Evolutionary conservation across 306 rosid species (phyloP).

Genomic region (Rosa multiflora): DNA sequence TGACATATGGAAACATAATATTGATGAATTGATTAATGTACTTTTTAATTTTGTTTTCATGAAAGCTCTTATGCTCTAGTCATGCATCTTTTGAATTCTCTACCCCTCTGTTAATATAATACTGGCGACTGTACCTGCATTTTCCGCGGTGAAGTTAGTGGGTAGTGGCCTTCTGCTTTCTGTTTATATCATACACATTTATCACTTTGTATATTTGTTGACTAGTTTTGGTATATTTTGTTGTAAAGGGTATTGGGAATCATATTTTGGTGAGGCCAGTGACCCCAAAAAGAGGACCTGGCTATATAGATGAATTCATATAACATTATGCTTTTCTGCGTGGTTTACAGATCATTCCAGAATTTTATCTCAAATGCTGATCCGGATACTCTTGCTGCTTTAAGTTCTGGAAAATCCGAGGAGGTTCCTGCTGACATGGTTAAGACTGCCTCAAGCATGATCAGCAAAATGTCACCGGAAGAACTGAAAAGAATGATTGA

Average conservation of each 20-base stretch:
- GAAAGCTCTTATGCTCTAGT: not conserved
- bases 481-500: constrained; percentile 80
- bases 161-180: not conserved
- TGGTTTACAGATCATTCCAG: constrained; percentile 70
- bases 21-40: not conserved
- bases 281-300: not conserved
- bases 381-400: constrained; percentile 69
- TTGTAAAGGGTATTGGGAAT: not conserved
- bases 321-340: constrained; percentile 7
- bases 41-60: not conserved
- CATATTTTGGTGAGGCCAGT: not conserved
- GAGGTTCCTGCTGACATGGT: constrained; percentile 81
- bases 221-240: not conserved
- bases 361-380: constrained; percentile 67
- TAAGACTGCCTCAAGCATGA: constrained; percentile 72
- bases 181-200: not conserved
- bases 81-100: not conserved
- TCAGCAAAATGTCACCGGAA: constrained; percentile 79
- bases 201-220: not conserved
- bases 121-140: not conserved
- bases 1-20: too few relatives aligned
- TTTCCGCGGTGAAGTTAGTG: not conserved
- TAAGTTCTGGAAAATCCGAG: constrained; percentile 54
- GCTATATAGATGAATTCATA: not conserved
- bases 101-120: constrained; percentile 8